phyloP scores from a whole-genome alignment of 768 basidiomycete species.

The Leucosporidium yakuticum region DNA sequence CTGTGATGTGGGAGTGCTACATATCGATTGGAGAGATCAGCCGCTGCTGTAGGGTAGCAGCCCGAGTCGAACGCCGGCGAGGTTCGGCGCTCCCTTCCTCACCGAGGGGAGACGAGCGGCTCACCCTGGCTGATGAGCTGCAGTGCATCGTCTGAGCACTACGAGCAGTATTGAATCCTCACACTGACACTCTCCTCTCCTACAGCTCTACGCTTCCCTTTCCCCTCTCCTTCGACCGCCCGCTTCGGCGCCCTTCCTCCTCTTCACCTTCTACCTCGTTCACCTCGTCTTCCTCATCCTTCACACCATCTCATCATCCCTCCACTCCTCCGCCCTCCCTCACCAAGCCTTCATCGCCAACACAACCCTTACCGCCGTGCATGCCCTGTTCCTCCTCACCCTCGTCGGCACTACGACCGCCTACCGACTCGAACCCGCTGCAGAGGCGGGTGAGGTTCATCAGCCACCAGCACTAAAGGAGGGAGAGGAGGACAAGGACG shows the following conservation, averaged over 20 bases:
- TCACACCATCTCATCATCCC: not conserved
- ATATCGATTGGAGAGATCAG: not conserved
- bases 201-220: not conserved
- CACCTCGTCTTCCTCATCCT: slow-evolving; percentile 12
- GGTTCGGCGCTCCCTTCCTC: not conserved
- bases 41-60: not conserved
- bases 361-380: slow-evolving; percentile 42
- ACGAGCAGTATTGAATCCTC: no score
- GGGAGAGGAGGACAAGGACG: slow-evolving; percentile 5
- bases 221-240: not conserved
- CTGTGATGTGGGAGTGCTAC: not conserved
- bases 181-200: not conserved
- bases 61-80: not conserved
- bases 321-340: slow-evolving; percentile 6
- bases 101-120: no score
- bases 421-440: not conserved
- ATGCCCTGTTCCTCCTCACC: slow-evolving; percentile 70
- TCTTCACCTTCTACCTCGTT: slow-evolving; percentile 20
- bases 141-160: no score
- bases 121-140: no score
- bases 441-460: no score
- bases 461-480: not conserved
- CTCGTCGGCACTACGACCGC: slow-evolving; percentile 42
- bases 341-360: not conserved
- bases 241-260: slow-evolving; percentile 3